phyloP scores from a whole-genome alignment of 768 basidiomycete species.

The Tricholoma saponaceum region DNA sequence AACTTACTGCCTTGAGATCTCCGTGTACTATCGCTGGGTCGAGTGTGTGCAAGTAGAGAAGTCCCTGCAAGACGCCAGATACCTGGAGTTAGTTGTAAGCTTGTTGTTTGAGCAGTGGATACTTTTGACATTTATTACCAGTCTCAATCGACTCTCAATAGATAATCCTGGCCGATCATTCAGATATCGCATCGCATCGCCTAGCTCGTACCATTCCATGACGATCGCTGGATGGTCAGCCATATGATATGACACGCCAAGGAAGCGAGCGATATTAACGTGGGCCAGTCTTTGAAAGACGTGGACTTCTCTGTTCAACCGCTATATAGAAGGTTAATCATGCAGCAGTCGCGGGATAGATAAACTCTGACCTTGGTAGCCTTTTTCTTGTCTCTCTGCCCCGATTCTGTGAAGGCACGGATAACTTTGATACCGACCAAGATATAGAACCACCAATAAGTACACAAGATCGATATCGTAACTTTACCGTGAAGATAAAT shows the following conservation, averaged over 20 bases:
- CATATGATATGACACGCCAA: conserved; percentile 38
- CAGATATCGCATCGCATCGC: conserved; percentile 39
- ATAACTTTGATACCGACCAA: not conserved
- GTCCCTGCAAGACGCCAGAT: conserved; percentile 36
- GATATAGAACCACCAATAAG: not conserved
- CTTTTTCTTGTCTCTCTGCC: conserved; percentile 23
- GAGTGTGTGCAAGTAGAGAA: conserved; percentile 39
- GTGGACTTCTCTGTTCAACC: conserved; percentile 40
- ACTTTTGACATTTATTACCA: conserved; percentile 26
- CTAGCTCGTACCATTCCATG: conserved; percentile 45
- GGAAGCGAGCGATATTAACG: conserved; percentile 40
- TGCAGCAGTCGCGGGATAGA: not conserved
- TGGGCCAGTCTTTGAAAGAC: conserved; percentile 47
- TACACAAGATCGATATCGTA: not conserved
- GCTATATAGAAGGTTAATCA: conserved; percentile 19
- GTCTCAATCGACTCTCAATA: conserved; percentile 25
- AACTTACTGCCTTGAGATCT: conserved; percentile 24
- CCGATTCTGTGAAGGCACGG: not conserved
- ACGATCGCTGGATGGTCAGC: conserved; percentile 32
- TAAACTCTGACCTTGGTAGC: conserved; percentile 26
- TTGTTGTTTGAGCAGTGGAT: not conserved
- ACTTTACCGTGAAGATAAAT: too few relatives aligned
- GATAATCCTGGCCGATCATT: conserved; percentile 18
- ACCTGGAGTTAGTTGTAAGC: conserved; percentile 23
- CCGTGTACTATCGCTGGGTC: conserved; percentile 31